Conservation (phyloP, 192 early-diverging fungal genomes). For the Backusella luteola region DNA sequence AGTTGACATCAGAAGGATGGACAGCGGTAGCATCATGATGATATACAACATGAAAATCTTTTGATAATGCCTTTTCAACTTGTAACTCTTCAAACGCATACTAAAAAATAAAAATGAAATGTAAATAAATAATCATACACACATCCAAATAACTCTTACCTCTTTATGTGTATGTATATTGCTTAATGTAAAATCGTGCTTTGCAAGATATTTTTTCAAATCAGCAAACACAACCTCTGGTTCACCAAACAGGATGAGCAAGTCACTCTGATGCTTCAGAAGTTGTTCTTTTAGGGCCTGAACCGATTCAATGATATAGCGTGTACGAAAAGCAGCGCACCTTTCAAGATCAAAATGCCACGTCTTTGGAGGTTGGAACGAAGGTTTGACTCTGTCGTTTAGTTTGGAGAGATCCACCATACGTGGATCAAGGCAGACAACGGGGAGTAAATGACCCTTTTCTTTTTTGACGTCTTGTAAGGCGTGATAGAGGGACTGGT, state of each 20-base stretch:
- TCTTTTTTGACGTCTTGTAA: not conserved
- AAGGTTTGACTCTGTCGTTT: not conserved
- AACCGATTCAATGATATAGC: conserved; percentile 11
- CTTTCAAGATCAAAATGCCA: conserved; percentile 15
- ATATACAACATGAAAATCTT: not conserved
- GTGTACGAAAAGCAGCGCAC: not conserved
- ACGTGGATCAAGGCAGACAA: conserved; percentile 16
- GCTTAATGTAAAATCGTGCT: not conserved
- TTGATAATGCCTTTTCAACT: not conserved
- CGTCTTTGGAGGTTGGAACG: not conserved
- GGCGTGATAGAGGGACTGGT: conserved; percentile 6
- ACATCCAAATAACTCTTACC: not conserved
- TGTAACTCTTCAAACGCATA: conserved; percentile 20
- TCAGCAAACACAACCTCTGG: conserved; percentile 14
- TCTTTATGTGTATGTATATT: conserved; percentile 15
- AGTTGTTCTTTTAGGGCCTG: conserved; percentile 1
- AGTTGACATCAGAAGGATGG: conserved; percentile 16
- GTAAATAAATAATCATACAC: not conserved
- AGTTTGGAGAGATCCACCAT: conserved; percentile 8
- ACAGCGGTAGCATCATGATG: conserved; percentile 11
- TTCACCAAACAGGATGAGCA: conserved; percentile 16
- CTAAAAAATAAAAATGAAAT: not conserved
- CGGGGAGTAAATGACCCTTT: not conserved
- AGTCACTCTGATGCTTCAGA: not conserved
- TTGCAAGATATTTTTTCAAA: not conserved